Evolutionary conservation across 1,139 yeast genomes (phyloP), one percentile per base, ranked within the genome.

Genomic region (Magnusiomyces ingens): DNA sequence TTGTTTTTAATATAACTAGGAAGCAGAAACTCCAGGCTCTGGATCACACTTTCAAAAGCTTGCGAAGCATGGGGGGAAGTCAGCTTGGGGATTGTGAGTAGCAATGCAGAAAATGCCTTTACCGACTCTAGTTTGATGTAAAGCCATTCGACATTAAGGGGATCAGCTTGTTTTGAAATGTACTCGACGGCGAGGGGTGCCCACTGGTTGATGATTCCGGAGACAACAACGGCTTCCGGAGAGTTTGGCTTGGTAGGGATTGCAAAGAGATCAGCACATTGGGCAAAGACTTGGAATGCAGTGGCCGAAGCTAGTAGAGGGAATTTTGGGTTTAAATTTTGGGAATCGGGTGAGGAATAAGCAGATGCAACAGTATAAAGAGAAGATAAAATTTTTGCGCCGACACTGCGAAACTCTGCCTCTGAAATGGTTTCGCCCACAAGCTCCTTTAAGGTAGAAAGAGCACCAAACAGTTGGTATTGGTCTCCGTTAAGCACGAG

Each of bases 371-470:
- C 55, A 10, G 51, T 43, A 45, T 55, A 59, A 29, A 66, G 56
- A n/a, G 58, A 56, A 3, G 55, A 51, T 43, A 67, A 55, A 6
- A 68, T 53, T 6, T 57, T 55, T 6, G 55, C 74, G 1, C 86
- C 86, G 10, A 82, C 84, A 54, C 80, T 84, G 75, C 90, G 86
- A 64, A 91, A 91, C 68, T 88, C 94, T 45, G 84, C 89, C 54
- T 89, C 96, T 0, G 93, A 79, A 40, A 93, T 81, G 52, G 90
- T 76, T 64, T 91, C 97, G 65, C 86, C 94, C 59, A 90, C 84
- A 37, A 93, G 75, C 57, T 91, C 97, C 59, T 80, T 82, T 58
- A 93, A 72, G 18, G 90, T 82, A 1, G 79, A 69, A 54, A 91
- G 68, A 0, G 91, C 89, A 8, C 95, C 95, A 45, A 83, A 69